These are phyloP conservation scores for Bipolaris sorokiniana DNA, from an alignment of 2,329 filamentous ascomycete genomes.

Conservation along the genomic window DNA sequence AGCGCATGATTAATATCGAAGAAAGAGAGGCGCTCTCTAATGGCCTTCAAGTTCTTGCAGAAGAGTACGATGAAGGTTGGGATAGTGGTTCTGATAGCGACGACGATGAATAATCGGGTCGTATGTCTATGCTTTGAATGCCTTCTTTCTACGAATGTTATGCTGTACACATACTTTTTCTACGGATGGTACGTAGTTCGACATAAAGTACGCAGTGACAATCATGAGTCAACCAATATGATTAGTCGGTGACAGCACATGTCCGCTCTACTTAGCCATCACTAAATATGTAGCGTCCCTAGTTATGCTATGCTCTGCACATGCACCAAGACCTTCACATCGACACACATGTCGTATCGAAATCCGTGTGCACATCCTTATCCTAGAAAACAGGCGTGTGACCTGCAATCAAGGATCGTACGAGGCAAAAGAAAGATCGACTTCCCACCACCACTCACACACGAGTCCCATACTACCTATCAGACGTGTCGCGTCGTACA, in stretches of 20 bases:
- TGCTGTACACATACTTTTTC: background rate
- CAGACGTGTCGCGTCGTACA: background rate
- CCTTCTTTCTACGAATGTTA: background rate
- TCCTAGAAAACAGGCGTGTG: too few species aligned
- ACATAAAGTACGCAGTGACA: background rate
- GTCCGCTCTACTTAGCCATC: background rate
- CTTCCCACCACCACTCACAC: background rate
- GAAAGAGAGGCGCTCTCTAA: slow-evolving; percentile 86
- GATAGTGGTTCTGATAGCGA: slow-evolving; percentile 70
- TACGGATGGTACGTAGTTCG: background rate
- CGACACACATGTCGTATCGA: background rate
- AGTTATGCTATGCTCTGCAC: background rate
- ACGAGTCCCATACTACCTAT: background rate
- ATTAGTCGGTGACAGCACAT: background rate
- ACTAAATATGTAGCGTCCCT: background rate
- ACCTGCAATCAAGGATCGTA: too few species aligned
- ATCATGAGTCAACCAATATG: background rate
- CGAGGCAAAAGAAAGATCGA: too few species aligned
- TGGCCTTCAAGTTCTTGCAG: slow-evolving; percentile 78
- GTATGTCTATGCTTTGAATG: background rate
- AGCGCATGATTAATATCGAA: slow-evolving; percentile 69
- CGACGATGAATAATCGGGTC: slow-evolving; percentile 62
- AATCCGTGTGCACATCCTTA: too few species aligned
- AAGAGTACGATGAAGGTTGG: slow-evolving; percentile 90
- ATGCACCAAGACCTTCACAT: background rate